Conservation (phyloP, 2,329 filamentous ascomycete species). For the Phaeophleospora eucalypticola region DNA sequence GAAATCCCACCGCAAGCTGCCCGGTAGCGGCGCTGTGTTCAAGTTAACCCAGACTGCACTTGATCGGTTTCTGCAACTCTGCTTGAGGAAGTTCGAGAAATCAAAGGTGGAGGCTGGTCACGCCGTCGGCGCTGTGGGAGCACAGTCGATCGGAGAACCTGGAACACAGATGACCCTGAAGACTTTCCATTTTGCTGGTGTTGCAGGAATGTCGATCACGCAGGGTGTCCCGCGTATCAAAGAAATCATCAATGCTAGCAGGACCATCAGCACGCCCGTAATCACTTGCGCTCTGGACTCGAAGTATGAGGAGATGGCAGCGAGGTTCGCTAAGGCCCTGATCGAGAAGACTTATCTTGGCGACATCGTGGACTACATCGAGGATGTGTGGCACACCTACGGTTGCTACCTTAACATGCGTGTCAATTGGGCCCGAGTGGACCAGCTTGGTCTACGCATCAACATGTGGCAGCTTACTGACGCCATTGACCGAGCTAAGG, state of each 20-base stretch:
- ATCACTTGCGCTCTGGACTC: constrained; percentile 83
- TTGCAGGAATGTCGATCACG: constrained; percentile 98
- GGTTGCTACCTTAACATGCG: constrained; percentile 74
- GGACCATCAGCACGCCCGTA: constrained; percentile 87
- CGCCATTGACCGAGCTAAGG: constrained; percentile 75
- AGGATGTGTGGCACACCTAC: constrained; percentile 80
- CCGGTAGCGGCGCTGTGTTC: constrained; percentile 58
- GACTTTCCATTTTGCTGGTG: constrained; percentile 99
- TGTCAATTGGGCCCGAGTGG: constrained; percentile 74
- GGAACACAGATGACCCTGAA: constrained; percentile 99
- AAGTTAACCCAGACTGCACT: constrained; percentile 73
- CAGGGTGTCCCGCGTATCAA: constrained; percentile 99
- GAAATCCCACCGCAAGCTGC: constrained; percentile 11
- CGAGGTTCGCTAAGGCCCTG: constrained; percentile 84
- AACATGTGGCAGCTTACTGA: constrained; percentile 66
- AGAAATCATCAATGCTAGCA: constrained; percentile 99
- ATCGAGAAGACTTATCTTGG: constrained; percentile 92
- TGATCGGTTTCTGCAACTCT: constrained; percentile 71
- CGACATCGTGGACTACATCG: constrained; percentile 75
- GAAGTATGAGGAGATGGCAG: constrained; percentile 68
- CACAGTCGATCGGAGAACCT: constrained; percentile 95
- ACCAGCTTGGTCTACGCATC: constrained; percentile 77
- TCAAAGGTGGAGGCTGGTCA: constrained; percentile 92
- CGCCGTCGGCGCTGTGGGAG: constrained; percentile 91
- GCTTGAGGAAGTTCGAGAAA: constrained; percentile 83